Evolutionary conservation across 371 early-diverging fungal genomes (phyloP), one percentile per base, ranked within the genome.

Genomic region (Parasitella parasitica): DNA sequence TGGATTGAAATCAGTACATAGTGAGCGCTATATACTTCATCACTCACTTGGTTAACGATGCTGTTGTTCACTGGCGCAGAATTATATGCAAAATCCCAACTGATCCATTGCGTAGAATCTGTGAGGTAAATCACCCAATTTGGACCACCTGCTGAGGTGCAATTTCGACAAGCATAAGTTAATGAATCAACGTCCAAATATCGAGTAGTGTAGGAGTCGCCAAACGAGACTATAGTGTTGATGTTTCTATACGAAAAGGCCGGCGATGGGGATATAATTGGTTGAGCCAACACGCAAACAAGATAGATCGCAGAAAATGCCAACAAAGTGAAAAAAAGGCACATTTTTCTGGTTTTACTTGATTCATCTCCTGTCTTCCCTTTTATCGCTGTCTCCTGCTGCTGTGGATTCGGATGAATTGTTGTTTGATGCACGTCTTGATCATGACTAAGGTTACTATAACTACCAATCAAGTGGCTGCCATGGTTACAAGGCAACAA

Each of bases 81-180:
- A 37, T 73, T 74, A 37, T 72, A 72, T 13, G 77, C 77, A 54
- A 77, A 67, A 54, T 77, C 56, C 74, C 74, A 77, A 50, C 69
- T 69, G 3, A 54, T 36, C 71, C 72, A 69, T 6, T 58, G 38
- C 11, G 55, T 56, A 11, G 30, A 30, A 13, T 67, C 59, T 7
- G 64, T 59, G 15, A 77, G 58, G 61, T 73, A 73, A 27, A 71
- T 61, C 7, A 77, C 72, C 77, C 77, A 77, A 62, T 77, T 77
- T 5, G 64, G 72, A 5, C 74, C 77, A 41, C 72, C 72, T 12
- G 77, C 72, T 22, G 77, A 77, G 8, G 77, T 71, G 16, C 71
- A 69, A 43, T 71, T 62, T 54, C 54, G 18, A 48, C 72, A 73
- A 12, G 68, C 62, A 57, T 77, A 77, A 0, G 53, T 53, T 43